These are phyloP conservation scores for Tylopilus cervinicoccineus DNA, from an alignment of 768 basidiomycete species.

Conservation along the genomic window DNA sequence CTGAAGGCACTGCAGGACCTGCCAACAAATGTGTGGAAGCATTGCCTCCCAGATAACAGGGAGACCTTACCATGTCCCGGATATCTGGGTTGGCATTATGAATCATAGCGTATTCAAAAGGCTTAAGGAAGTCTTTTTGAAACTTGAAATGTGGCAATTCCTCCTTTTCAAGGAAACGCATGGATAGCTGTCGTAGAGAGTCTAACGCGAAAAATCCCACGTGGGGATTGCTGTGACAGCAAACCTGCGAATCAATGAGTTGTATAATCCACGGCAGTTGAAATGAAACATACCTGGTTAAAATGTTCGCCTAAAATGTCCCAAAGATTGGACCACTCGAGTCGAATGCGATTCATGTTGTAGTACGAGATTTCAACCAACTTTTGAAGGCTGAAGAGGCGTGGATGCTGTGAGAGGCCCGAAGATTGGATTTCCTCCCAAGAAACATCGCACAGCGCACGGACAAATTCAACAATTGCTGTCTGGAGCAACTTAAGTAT, in stretches of 20 bases:
- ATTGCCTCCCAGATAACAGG: not conserved
- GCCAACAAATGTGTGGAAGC: not conserved
- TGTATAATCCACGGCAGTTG: not conserved
- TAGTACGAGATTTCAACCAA: constrained; percentile 99
- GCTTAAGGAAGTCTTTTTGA: constrained; percentile 97
- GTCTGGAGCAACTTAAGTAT: constrained; percentile 46
- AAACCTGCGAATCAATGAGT: constrained; percentile 58
- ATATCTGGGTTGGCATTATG: constrained; percentile 95
- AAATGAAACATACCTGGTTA: constrained; percentile 66
- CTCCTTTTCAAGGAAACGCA: constrained; percentile 99
- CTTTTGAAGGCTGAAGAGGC: constrained; percentile 96
- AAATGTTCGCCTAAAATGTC: constrained; percentile 98
- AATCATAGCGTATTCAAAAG: constrained; percentile 97
- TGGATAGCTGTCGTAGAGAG: constrained; percentile 92
- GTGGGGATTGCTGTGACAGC: constrained; percentile 95
- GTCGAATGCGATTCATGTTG: constrained; percentile 96
- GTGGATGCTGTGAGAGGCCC: constrained; percentile 87
- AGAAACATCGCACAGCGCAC: constrained; percentile 92
- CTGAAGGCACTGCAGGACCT: constrained; percentile 96
- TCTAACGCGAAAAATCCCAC: constrained; percentile 97
- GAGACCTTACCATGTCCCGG: constrained; percentile 80
- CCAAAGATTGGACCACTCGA: constrained; percentile 99
- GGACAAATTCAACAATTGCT: constrained; percentile 97
- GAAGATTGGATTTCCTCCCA: constrained; percentile 99
- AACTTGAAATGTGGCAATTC: constrained; percentile 98